phyloP scores from a whole-genome alignment of 2,329 filamentous ascomycete genomes.

The Hymenoscyphus occultus region DNA sequence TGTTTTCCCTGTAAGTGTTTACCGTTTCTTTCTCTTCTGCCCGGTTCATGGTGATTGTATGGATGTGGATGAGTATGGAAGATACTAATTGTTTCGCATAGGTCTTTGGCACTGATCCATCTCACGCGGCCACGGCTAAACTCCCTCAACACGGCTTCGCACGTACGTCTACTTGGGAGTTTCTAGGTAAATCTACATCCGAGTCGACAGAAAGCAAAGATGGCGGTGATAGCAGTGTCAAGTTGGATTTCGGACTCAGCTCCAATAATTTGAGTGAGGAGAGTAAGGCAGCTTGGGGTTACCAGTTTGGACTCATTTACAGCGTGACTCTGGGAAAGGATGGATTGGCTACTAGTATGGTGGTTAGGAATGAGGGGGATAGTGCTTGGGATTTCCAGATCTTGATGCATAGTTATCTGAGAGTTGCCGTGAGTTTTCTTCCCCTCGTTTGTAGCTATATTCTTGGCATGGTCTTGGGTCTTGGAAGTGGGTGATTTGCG shows the following conservation, averaged over 20 bases:
- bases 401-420: conserved; percentile 87
- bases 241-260: conserved; percentile 93
- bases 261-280: conserved; percentile 66
- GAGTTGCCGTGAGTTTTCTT: conserved; percentile 61
- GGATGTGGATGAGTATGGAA: not conserved
- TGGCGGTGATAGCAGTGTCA: conserved; percentile 66
- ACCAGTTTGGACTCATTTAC: conserved; percentile 87
- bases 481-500: not conserved
- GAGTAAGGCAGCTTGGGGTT: conserved; percentile 73
- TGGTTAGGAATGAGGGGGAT: conserved; percentile 82
- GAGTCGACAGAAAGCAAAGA: conserved; percentile 49
- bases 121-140: conserved; percentile 70
- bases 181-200: conserved; percentile 80
- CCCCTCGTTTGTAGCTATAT: not conserved
- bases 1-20: conserved; percentile 75
- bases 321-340: conserved; percentile 79
- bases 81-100: conserved; percentile 35
- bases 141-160: conserved; percentile 96
- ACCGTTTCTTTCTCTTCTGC: no score
- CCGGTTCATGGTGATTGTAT: not conserved
- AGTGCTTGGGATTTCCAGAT: conserved; percentile 87
- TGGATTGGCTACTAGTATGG: conserved; percentile 74
- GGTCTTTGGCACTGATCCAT: conserved; percentile 82
- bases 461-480: not conserved
- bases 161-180: conserved; percentile 87